A percentile compares a stretch with the other conserved stretches of the same genome.
phyloP scores from a whole-genome alignment of 2,329 filamentous ascomycete genomes.

The Bipolaris gigantea region DNA sequence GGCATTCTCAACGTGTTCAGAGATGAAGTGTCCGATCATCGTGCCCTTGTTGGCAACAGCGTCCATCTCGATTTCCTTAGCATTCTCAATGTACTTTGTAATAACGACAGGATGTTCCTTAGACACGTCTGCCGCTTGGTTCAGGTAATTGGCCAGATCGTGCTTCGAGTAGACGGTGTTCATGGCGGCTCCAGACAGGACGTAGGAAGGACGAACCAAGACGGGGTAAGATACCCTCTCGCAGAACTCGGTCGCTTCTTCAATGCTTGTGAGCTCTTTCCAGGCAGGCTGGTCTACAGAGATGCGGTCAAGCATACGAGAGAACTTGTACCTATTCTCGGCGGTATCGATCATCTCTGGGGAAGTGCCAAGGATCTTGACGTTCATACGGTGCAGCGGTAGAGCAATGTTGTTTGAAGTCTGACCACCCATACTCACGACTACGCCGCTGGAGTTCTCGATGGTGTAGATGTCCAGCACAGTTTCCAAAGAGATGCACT shows the following conservation, averaged over 20 bases:
- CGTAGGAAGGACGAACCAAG: slow-evolving; percentile 92
- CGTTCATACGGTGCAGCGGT: slow-evolving; percentile 81
- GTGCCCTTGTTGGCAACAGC: slow-evolving; percentile 88
- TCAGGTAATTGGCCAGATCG: slow-evolving; percentile 83
- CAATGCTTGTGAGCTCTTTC: slow-evolving; percentile 96
- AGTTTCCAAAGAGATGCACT: slow-evolving; percentile 89
- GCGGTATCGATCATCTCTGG: slow-evolving; percentile 99
- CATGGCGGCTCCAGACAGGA: slow-evolving; percentile 96
- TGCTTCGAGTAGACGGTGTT: slow-evolving; percentile 98
- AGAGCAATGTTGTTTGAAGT: slow-evolving; percentile 97
- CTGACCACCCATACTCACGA: slow-evolving; percentile 96
- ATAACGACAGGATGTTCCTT: slow-evolving; percentile 96
- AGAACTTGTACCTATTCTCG: slow-evolving; percentile 98
- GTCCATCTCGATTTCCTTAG: slow-evolving; percentile 99
- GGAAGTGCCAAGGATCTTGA: slow-evolving; percentile 91
- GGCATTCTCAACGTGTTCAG: slow-evolving; percentile 97
- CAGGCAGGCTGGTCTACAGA: slow-evolving; percentile 94
- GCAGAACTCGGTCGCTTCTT: slow-evolving; percentile 87
- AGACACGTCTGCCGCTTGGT: slow-evolving; percentile 90
- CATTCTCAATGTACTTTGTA: slow-evolving; percentile 99
- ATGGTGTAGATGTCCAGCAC: slow-evolving; percentile 92
- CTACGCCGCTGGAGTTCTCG: slow-evolving; percentile 79
- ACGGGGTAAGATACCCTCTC: slow-evolving; percentile 89
- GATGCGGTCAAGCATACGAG: slow-evolving; percentile 93
- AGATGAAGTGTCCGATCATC: slow-evolving; percentile 94